Conservation (phyloP, 225 moss, liverwort and hornwort species). For the Pseudisothecium myosuroides region DNA sequence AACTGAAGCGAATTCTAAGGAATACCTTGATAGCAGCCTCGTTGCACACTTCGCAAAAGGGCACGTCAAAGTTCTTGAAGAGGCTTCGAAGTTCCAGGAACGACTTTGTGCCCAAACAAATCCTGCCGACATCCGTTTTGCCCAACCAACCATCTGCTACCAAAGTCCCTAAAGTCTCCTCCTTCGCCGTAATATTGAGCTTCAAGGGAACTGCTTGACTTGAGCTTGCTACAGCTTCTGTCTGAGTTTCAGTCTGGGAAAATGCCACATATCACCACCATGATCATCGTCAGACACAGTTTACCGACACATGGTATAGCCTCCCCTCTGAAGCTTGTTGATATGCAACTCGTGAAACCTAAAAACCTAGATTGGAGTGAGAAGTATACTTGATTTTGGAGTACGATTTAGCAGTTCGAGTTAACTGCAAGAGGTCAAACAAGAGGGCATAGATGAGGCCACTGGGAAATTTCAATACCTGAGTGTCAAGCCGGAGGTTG, state of each 20-base stretch:
- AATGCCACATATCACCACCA: not conserved
- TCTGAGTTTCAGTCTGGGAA: constrained; percentile 23
- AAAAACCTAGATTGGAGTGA: not conserved
- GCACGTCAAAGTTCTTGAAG: constrained; percentile 74
- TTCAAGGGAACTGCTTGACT: constrained; percentile 35
- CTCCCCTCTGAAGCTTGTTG: not conserved
- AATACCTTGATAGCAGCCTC: constrained; percentile 93
- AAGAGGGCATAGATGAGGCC: not conserved
- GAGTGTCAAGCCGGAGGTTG: constrained; percentile 55
- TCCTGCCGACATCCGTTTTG: constrained; percentile 33
- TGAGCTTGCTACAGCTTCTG: constrained; percentile 27
- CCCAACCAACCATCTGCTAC: constrained; percentile 56
- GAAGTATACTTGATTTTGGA: not conserved
- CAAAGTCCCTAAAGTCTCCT: constrained; percentile 48
- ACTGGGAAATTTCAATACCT: constrained; percentile 22
- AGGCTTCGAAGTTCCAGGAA: constrained; percentile 76
- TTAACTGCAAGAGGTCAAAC: not conserved
- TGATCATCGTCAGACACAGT: not conserved
- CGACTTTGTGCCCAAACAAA: constrained; percentile 68
- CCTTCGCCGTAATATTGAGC: constrained; percentile 50
- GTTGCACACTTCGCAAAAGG: constrained; percentile 86
- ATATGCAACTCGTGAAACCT: not conserved
- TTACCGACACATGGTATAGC: not conserved
- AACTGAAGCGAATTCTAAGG: not conserved
- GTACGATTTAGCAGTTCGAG: not conserved